phyloP scores from a whole-genome alignment of 352 stramenopile species.

The Pilasporangium apinafurcum region DNA sequence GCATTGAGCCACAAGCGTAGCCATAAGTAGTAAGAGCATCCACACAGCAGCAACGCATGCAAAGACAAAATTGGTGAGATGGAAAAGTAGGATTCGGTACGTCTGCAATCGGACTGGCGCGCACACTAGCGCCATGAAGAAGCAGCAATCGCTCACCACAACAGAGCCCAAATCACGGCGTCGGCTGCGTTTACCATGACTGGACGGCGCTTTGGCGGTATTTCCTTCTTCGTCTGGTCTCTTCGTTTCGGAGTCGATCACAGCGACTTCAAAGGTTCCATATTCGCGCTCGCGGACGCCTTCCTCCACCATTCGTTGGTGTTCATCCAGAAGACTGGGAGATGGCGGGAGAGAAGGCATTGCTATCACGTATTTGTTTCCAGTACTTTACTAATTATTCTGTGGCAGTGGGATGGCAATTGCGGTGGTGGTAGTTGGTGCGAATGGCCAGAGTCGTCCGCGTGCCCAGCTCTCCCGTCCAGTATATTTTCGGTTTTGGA shows the following conservation, averaged over 20 bases:
- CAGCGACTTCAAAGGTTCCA: slow-evolving; percentile 63
- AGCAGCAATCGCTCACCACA: slow-evolving; percentile 53
- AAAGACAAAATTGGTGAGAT: slow-evolving; percentile 38
- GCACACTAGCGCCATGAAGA: slow-evolving; percentile 43
- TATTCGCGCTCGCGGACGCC: slow-evolving; percentile 42
- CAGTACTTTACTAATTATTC: no score
- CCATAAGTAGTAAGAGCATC: slow-evolving; percentile 15
- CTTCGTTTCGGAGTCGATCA: slow-evolving; percentile 53
- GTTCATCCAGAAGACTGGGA: neutral
- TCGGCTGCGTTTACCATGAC: slow-evolving; percentile 17
- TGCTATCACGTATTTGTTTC: no score
- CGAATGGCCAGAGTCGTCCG: no score
- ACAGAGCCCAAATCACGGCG: no score
- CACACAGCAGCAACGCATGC: slow-evolving; percentile 20
- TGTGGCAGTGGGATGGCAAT: no score
- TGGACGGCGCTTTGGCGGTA: slow-evolving; percentile 1
- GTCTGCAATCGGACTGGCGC: slow-evolving; percentile 43
- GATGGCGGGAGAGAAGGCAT: no score
- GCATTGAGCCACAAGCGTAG: slow-evolving; percentile 14
- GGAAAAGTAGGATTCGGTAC: slow-evolving; percentile 58
- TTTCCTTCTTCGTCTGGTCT: slow-evolving; percentile 9
- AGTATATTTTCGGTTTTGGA: no score
- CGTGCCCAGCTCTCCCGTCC: no score
- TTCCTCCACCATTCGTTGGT: slow-evolving; percentile 6
- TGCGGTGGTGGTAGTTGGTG: no score